Percentiles rank a stretch among this genome's conserved stretches.
Evolutionary conservation across 257 asterid species (phyloP).

Genomic region (Rhazya stricta): DNA sequence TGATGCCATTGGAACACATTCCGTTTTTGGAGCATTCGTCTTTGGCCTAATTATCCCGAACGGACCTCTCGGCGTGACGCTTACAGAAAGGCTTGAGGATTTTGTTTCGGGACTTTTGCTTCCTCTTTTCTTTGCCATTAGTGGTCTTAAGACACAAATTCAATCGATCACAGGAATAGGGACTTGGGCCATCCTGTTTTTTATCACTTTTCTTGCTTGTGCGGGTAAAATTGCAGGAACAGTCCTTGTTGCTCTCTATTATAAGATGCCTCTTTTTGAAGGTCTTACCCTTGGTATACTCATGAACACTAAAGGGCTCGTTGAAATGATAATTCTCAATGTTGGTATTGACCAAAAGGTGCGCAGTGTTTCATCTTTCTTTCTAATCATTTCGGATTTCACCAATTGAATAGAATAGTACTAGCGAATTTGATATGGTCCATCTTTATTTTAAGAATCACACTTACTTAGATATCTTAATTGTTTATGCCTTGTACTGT

Average conservation of each 20-base stretch:
- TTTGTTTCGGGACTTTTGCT: slow-evolving; percentile 78
- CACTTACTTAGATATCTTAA: too few species aligned
- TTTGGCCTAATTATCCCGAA: slow-evolving; percentile 80
- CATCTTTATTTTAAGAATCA: too few species aligned
- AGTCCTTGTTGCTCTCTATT: slow-evolving; percentile 60
- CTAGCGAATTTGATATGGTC: neutral
- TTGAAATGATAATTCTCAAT: slow-evolving; percentile 91
- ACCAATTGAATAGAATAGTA: neutral
- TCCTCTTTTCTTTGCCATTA: slow-evolving; percentile 84
- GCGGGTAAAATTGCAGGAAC: slow-evolving; percentile 81
- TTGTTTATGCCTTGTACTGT: too few species aligned
- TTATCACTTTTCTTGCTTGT: slow-evolving; percentile 65
- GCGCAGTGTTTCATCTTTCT: neutral
- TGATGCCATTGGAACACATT: slow-evolving; percentile 89
- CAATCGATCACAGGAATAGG: slow-evolving; percentile 36
- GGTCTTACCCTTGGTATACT: slow-evolving; percentile 88
- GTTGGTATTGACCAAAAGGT: slow-evolving; percentile 97
- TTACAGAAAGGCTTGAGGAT: slow-evolving; percentile 79
- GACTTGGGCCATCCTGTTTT: slow-evolving; percentile 56
- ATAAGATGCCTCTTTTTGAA: slow-evolving; percentile 68
- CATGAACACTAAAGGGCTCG: slow-evolving; percentile 92
- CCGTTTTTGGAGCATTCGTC: slow-evolving; percentile 93
- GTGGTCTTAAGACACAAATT: slow-evolving; percentile 78
- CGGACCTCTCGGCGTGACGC: slow-evolving; percentile 76
- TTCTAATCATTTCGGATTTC: neutral